Base-by-base conservation (phyloP, 2,329 filamentous ascomycete genomes). In the Microsporum audouinii region DNA sequence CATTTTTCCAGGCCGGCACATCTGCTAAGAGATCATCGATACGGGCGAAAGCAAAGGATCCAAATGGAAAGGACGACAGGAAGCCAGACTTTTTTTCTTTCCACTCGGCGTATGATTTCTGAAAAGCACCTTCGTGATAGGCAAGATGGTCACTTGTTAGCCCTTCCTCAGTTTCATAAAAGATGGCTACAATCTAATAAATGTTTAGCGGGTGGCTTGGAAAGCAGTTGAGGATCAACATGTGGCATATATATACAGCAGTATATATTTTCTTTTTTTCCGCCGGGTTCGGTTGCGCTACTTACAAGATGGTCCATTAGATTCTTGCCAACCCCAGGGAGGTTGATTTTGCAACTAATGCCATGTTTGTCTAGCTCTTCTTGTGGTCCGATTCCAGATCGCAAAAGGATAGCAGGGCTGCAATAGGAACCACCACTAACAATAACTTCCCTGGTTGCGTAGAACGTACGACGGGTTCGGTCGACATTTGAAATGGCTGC, bases 51-150 rank as follows among this genome's bases (percentile, higher is more conserved):
- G 79, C 83, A 61, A 86, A 85, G 8, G 78, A 77, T 45, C 84
- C 84, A 59, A 86, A 87, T 7, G 84, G 84, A 66, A 86, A 85
- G 0, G 77, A 80, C 0, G 84, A 82, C 0, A 86, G 72, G 38
- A 83, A 76, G 0, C 84, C 84, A 1, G 76, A 75, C 66, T 84
- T 84, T 58, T 81, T 77, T 34, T 83, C 78, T 68, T 82, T 79
- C 78, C 82, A 87, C 56, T 81, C 75, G 10, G 76, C 70, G 66
- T 82, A 81, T 0, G 80, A 77, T 59, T 78, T 78, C 10, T 74
- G 72, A 17, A 81, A 72, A 31, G 78, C 80, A 64, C 82, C 75
- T 38, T 76, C 77, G 63, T 84, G 82, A 70, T 83, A 82, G 47
- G 82, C 76, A n/a, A 79, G 75, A 61, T 80, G 70, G 68, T 86